Conservation (phyloP, 2,329 filamentous ascomycete species). For the Aspergillus hortae region DNA sequence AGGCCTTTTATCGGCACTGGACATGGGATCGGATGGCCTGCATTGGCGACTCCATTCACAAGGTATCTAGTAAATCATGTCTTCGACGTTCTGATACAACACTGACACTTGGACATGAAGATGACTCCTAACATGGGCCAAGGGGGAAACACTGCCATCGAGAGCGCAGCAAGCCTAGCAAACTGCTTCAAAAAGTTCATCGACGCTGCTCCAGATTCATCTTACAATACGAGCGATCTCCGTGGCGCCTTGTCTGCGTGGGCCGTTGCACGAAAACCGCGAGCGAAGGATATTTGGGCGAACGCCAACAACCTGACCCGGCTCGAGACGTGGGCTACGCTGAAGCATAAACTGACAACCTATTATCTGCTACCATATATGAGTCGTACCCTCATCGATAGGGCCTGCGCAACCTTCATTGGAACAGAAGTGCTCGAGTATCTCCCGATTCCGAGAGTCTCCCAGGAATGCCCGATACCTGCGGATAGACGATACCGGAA, state of each 20-base stretch:
- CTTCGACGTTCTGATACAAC: not conserved
- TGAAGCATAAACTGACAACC: not conserved
- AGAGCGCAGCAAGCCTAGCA: constrained; percentile 32
- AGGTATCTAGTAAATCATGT: constrained; percentile 2
- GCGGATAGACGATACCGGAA: not conserved
- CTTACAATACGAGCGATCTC: not conserved
- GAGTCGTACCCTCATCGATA: not conserved
- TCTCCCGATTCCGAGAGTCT: not conserved
- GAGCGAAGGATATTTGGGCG: not conserved
- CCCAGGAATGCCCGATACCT: not conserved
- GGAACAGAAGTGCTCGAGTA: not conserved
- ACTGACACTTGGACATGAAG: constrained; percentile 2
- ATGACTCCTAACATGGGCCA: constrained; percentile 33
- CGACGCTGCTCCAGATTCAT: not conserved
- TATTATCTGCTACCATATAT: not conserved
- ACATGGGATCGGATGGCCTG: constrained; percentile 13
- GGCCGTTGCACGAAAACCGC: not conserved
- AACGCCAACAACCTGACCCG: not conserved
- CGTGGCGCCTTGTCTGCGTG: not conserved
- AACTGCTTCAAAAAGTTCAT: constrained; percentile 16
- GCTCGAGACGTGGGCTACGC: not conserved
- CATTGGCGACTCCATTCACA: constrained; percentile 21
- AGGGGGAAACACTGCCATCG: constrained; percentile 38
- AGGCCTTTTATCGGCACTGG: constrained; percentile 18
- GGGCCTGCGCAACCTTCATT: not conserved